These are phyloP conservation scores for Vicia sativa DNA, from an alignment of 306 rosid genomes.

Conservation along the genomic window DNA sequence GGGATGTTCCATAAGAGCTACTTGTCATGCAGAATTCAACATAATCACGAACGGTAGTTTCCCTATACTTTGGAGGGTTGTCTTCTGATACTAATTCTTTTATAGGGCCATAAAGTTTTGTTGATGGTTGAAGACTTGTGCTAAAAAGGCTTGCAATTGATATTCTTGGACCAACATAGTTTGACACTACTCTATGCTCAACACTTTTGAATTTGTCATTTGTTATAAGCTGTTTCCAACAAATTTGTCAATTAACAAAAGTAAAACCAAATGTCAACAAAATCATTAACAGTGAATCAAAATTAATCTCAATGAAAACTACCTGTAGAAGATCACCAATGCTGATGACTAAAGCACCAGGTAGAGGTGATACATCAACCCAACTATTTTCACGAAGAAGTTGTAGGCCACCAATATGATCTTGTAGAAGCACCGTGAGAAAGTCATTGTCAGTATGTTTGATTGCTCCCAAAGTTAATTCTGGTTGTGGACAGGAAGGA, in stretches of 20 bases:
- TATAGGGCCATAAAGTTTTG: constrained; percentile 43
- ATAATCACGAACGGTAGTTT: constrained; percentile 39
- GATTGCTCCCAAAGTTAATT: constrained; percentile 15
- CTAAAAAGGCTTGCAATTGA: background rate
- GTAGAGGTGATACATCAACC: constrained; percentile 37
- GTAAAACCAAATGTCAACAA: no score
- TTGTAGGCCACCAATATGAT: constrained; percentile 65
- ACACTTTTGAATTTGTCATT: no score
- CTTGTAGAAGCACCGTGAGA: constrained; percentile 56
- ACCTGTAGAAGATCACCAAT: constrained; percentile 48
- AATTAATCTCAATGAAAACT: no score
- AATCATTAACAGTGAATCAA: no score
- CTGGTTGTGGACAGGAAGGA: constrained; percentile 48
- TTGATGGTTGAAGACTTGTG: constrained; percentile 45
- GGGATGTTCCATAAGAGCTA: constrained; percentile 40
- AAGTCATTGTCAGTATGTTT: constrained; percentile 37
- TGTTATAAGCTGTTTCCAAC: no score
- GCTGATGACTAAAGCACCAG: constrained; percentile 43
- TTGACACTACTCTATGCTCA: no score
- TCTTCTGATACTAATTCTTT: constrained; percentile 42
- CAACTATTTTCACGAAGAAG: constrained; percentile 40
- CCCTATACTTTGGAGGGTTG: constrained; percentile 43
- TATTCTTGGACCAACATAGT: no score
- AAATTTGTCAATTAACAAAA: no score
- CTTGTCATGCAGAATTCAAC: constrained; percentile 17